Evolutionary conservation across 2,329 filamentous ascomycete genomes (phyloP).

Genomic region (Neonectria punicea): DNA sequence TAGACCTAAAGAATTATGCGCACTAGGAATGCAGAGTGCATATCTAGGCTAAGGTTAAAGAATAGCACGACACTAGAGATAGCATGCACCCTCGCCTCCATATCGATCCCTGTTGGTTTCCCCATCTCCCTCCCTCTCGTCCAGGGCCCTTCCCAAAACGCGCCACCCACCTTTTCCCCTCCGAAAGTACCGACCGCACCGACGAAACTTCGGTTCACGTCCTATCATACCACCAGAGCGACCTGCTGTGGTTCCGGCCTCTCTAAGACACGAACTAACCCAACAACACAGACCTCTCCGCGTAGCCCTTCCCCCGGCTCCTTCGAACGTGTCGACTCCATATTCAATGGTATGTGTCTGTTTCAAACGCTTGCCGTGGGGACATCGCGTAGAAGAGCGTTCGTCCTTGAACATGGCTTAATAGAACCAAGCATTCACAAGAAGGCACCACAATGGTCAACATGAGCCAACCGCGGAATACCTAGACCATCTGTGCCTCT

Average conservation of each 20-base stretch:
- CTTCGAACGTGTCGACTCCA: not conserved
- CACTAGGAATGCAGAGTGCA: too few relatives aligned
- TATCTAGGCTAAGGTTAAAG: too few relatives aligned
- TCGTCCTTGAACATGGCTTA: not conserved
- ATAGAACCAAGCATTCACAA: not conserved
- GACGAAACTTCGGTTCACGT: not conserved
- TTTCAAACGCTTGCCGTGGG: not conserved
- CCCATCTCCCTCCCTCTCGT: not conserved
- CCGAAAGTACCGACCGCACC: not conserved
- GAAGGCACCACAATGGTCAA: not conserved
- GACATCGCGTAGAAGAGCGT: not conserved
- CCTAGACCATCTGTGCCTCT: not conserved
- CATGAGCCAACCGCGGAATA: not conserved
- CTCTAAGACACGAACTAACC: not conserved
- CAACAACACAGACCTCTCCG: not conserved
- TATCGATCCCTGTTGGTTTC: not conserved
- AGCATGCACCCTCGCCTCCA: too few relatives aligned
- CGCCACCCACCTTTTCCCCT: not conserved
- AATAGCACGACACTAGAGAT: too few relatives aligned
- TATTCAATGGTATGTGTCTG: not conserved
- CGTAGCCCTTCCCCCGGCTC: not conserved
- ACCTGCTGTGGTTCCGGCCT: not conserved
- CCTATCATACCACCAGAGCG: slow-evolving; percentile 11
- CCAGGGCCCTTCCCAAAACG: not conserved
- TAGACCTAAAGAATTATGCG: too few relatives aligned